Percentiles rank a stretch among this genome's conserved stretches.
These are phyloP conservation scores for Citrus mangshanensis DNA, from an alignment of 345 rosid species.

Conservation along the genomic window DNA sequence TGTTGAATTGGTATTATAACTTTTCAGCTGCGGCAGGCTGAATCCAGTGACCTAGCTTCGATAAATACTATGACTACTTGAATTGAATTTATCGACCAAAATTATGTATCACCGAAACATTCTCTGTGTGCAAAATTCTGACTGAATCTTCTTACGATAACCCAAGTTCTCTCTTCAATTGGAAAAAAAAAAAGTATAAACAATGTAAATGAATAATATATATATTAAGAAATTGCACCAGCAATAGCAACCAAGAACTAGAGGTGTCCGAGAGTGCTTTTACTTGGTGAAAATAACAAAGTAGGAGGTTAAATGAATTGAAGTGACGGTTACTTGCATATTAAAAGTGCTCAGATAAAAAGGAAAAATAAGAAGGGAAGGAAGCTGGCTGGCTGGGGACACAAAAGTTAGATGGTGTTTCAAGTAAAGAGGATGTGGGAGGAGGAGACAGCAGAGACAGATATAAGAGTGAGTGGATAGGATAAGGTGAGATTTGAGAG, in stretches of 20 bases:
- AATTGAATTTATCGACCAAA: constrained; percentile 25
- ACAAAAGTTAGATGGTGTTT: constrained; percentile 2
- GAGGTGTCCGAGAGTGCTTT: background rate
- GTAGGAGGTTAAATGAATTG: background rate
- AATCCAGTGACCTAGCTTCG: background rate
- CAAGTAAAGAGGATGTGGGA: constrained; percentile 21
- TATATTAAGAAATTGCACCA: background rate
- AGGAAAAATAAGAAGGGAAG: background rate
- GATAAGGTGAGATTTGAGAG: constrained; percentile 58
- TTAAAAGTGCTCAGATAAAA: background rate
- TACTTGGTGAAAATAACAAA: background rate
- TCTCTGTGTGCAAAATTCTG: constrained; percentile 6
- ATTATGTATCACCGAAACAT: background rate
- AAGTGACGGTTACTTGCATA: constrained; percentile 2
- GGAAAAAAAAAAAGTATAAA: background rate
- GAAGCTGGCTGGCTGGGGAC: background rate
- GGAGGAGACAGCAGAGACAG: background rate
- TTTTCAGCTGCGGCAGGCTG: background rate
- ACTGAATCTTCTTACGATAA: constrained; percentile 16
- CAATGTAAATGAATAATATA: background rate
- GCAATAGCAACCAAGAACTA: background rate
- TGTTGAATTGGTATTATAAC: background rate
- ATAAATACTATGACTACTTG: constrained; percentile 18
- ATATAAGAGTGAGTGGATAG: constrained; percentile 40
- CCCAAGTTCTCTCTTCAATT: background rate